A percentile compares a stretch with the other conserved stretches of the same genome.
phyloP scores from a whole-genome alignment of 2,329 filamentous ascomycete species.

The Botrytis paeoniae region DNA sequence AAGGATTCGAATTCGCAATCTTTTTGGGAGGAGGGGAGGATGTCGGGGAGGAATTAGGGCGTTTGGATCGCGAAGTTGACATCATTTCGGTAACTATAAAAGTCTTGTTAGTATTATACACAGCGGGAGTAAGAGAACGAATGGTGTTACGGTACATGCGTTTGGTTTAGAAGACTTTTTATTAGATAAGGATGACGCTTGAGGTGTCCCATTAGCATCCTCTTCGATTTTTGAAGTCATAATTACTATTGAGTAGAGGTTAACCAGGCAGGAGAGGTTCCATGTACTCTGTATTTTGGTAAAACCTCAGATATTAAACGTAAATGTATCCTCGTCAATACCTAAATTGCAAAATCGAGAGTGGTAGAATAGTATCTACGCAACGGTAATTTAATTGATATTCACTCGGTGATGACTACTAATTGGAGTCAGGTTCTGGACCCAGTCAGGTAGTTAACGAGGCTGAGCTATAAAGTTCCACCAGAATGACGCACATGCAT shows the following conservation, averaged over 20 bases:
- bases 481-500: conserved; percentile 12
- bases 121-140: background rate
- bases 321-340: background rate
- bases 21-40: conserved; percentile 16
- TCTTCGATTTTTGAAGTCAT: conserved; percentile 40
- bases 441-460: background rate
- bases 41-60: background rate
- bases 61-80: conserved; percentile 18
- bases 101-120: background rate
- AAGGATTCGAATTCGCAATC: conserved; percentile 21
- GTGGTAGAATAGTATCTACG: background rate
- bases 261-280: too few relatives aligned
- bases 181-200: conserved; percentile 30
- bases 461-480: background rate
- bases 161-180: conserved; percentile 36
- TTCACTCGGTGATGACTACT: background rate
- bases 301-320: background rate
- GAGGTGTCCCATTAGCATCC: conserved; percentile 41
- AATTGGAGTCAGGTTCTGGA: background rate
- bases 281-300: background rate
- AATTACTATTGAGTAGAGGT: background rate
- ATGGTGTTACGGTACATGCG: conserved; percentile 42
- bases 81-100: conserved; percentile 54
- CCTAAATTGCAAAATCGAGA: background rate
- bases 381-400: background rate